A percentile compares a stretch with the other conserved stretches of the same genome.
Evolutionary conservation across 2,329 filamentous ascomycete species (phyloP).

Genomic region (Fusarium lateritium): DNA sequence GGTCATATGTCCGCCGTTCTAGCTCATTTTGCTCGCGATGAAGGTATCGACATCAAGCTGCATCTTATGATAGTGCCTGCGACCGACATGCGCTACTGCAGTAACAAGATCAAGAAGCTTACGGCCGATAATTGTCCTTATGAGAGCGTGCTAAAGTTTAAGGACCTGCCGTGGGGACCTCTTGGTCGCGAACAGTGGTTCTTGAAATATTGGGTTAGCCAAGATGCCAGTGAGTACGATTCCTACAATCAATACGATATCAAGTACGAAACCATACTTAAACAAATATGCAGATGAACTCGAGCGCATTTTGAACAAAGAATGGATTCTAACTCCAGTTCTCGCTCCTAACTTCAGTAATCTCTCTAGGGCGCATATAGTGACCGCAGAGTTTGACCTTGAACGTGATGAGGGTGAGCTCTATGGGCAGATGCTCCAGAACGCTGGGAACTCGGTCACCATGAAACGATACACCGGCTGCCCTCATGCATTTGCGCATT

Average conservation of each 20-base stretch:
- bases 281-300: background rate
- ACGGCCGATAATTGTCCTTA: background rate
- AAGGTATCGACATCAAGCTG: background rate
- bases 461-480: background rate
- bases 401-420: constrained; percentile 14
- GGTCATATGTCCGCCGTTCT: constrained; percentile 15
- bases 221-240: background rate
- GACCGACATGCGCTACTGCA: constrained; percentile 14
- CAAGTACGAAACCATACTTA: accelerated
- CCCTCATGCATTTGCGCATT: constrained; percentile 12
- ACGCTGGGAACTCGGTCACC: accelerated
- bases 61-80: constrained; percentile 15
- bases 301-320: background rate
- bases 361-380: background rate
- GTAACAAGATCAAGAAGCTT: background rate
- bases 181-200: constrained; percentile 5
- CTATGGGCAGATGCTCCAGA: background rate
- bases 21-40: background rate
- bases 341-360: background rate
- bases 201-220: background rate
- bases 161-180: constrained; percentile 4
- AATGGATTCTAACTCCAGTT: constrained; percentile 12
- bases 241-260: too few relatives aligned
- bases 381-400: background rate
- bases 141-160: background rate